Base-by-base conservation (phyloP, 2,329 filamentous ascomycete species). In the Cladosporium sp. region DNA sequence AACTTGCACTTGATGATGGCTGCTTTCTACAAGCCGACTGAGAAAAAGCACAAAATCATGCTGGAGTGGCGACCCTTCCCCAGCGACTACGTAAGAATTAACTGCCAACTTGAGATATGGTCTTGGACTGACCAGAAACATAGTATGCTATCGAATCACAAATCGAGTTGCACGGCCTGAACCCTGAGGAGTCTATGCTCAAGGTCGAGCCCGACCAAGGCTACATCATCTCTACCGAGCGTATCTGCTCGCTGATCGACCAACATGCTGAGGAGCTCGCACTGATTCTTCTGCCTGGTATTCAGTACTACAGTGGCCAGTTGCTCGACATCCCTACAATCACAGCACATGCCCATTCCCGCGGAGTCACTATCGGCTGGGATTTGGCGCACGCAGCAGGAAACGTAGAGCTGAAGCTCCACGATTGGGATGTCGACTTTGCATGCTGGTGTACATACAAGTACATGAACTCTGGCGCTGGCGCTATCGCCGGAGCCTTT, bases 361-460 rank as follows among this genome's bases (percentile, higher is more conserved):
- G 87, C 69, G 90, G 88, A 60, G 87, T 96, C 52, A 78, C 88
- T 1, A 88, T 95, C 4, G 92, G 92, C 30, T 97, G 92, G 92
- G 93, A 96, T 75, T 87, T 95, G 30, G 93, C 93, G 0, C 92
- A 96, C 77, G 92, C 92, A 0, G 91, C 87, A 26, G 93, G 93
- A 36, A 97, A 97, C 74, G 91, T 96, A 1, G 88, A 90, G 49
- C 79, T 97, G 21, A 80, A 83, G 66, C 83, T 97, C 24, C 92
- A 96, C 78, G 91, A 94, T 72, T 97, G 93, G 93, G 85, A 91
- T 71, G 92, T 96, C 38, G 93, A 97, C 77, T 96, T 96, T 73
- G 93, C 93, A 18, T 91, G 87, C 64, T 97, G 93, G 93, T 97
- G 93, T 79, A 93, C 90, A 21, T 97, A 97, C 84, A 97, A 97